A percentile compares a stretch with the other conserved stretches of the same genome.
Evolutionary conservation across 495 filamentous ascomycete genomes (phyloP).

Genomic region (Parathielavia hyrcaniae): DNA sequence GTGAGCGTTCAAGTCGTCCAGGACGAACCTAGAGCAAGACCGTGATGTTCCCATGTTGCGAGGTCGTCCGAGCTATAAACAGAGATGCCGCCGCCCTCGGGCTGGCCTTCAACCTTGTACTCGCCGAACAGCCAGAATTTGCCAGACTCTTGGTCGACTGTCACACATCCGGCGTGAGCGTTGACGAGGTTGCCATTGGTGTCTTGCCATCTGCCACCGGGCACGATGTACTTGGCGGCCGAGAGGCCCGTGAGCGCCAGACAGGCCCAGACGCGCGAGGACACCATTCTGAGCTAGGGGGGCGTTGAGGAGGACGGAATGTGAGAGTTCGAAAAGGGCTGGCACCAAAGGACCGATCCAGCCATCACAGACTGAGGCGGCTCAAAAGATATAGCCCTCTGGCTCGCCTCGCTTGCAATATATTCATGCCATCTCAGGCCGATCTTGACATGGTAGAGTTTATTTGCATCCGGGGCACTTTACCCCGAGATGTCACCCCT

Average conservation of each 20-base stretch:
- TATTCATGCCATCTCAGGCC: not conserved
- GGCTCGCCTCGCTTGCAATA: not conserved
- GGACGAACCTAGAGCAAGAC: conserved; percentile 33
- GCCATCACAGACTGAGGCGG: not conserved
- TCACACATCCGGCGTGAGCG: conserved; percentile 40
- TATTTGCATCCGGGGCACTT: conserved; percentile 4
- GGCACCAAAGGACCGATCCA: not conserved
- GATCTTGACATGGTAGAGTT: not conserved
- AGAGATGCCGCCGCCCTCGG: conserved; percentile 40
- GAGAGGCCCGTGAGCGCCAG: conserved; percentile 10
- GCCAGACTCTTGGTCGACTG: conserved; percentile 31
- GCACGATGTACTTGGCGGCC: conserved; percentile 40
- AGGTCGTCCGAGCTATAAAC: conserved; percentile 39
- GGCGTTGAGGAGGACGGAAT: not conserved
- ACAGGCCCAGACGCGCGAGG: not conserved
- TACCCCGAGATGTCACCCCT: conserved; percentile 2
- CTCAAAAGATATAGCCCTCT: not conserved
- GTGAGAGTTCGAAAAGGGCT: no score
- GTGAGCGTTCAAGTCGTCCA: not conserved
- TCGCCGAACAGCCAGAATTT: conserved; percentile 44
- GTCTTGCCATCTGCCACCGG: conserved; percentile 41
- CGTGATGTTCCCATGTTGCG: conserved; percentile 39
- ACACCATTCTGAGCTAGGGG: not conserved
- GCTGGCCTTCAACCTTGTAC: conserved; percentile 40
- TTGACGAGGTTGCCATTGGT: conserved; percentile 39